Conservation (phyloP, 2,329 filamentous ascomycete genomes). For the Bipolaris zeicola region DNA sequence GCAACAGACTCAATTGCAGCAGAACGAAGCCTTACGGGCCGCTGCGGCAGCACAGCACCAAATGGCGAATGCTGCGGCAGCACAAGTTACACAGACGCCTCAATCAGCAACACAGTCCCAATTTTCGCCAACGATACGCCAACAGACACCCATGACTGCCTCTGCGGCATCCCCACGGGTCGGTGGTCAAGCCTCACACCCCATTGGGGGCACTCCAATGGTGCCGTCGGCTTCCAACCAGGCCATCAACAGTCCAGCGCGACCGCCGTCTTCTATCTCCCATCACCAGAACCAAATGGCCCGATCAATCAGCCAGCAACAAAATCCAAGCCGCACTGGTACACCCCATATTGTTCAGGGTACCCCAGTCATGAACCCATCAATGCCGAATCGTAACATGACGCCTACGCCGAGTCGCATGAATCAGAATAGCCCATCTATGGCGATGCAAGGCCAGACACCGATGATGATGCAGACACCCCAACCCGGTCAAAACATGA, state of each 20-base stretch:
- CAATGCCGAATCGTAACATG: conserved; percentile 47
- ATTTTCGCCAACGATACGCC: conserved; percentile 64
- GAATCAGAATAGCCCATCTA: conserved; percentile 45
- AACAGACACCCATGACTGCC: conserved; percentile 54
- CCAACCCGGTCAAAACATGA: conserved; percentile 41
- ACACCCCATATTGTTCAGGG: conserved; percentile 48
- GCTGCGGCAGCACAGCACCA: conserved; percentile 37
- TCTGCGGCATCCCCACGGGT: conserved; percentile 51
- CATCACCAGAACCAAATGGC: conserved; percentile 48
- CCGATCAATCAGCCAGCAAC: conserved; percentile 47
- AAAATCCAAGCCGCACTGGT: conserved; percentile 46
- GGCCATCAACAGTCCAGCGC: conserved; percentile 45
- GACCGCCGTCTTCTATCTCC: conserved; percentile 47
- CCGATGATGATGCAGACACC: conserved; percentile 47
- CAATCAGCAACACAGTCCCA: conserved; percentile 63
- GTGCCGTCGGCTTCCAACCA: conserved; percentile 46
- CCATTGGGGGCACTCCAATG: conserved; percentile 55
- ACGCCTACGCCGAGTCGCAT: conserved; percentile 48
- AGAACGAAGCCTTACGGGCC: conserved; percentile 48
- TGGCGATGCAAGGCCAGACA: conserved; percentile 42
- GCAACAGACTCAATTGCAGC: conserved; percentile 37
- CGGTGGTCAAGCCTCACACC: conserved; percentile 39
- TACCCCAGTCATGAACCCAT: conserved; percentile 47
- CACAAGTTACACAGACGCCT: conserved; percentile 50
- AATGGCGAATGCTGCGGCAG: conserved; percentile 30